Evolutionary conservation across 192 early-diverging fungal genomes (phyloP).

Genomic region (Linnemannia exigua): DNA sequence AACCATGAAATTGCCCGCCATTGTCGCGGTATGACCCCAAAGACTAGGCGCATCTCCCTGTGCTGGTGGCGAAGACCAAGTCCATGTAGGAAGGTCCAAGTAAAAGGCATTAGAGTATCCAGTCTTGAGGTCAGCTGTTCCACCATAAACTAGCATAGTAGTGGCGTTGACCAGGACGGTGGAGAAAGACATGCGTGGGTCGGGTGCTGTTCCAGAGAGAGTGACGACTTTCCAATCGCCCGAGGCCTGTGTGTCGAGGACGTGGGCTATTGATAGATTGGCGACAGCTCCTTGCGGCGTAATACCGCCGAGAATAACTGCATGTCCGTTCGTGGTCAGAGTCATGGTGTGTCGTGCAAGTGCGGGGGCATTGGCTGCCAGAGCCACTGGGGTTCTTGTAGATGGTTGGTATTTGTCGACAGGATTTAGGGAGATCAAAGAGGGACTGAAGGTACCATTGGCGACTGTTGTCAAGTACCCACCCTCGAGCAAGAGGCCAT

Average conservation of each 20-base stretch:
- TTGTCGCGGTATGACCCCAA: constrained; percentile 49
- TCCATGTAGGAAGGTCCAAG: constrained; percentile 32
- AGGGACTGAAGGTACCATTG: constrained; percentile 35
- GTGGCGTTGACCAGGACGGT: constrained; percentile 42
- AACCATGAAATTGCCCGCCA: constrained; percentile 43
- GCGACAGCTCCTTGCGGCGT: constrained; percentile 1
- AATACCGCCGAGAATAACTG: constrained; percentile 42
- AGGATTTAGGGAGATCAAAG: constrained; percentile 30
- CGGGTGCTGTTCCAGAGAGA: constrained; percentile 22
- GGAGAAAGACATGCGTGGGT: constrained; percentile 25
- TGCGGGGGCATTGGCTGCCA: constrained; percentile 25
- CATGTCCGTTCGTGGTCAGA: constrained; percentile 21
- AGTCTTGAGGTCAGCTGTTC: constrained; percentile 27
- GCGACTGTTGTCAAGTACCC: constrained; percentile 28
- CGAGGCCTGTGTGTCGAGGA: constrained; percentile 28
- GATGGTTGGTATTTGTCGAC: constrained; percentile 28
- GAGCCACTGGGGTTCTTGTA: constrained; percentile 27
- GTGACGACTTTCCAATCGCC: constrained; percentile 28
- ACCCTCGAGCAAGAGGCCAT: constrained; percentile 43
- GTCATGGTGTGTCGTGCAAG: constrained; percentile 47
- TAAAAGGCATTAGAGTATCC: constrained; percentile 37
- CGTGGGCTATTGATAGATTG: constrained; percentile 29
- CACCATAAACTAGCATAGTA: constrained; percentile 33
- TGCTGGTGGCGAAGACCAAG: constrained; percentile 36
- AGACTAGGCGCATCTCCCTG: constrained; percentile 35